A percentile compares a stretch with the other conserved stretches of the same genome.
These are phyloP conservation scores for Trichoderma sp. DNA, from an alignment of 2,329 filamentous ascomycete genomes.

Conservation along the genomic window DNA sequence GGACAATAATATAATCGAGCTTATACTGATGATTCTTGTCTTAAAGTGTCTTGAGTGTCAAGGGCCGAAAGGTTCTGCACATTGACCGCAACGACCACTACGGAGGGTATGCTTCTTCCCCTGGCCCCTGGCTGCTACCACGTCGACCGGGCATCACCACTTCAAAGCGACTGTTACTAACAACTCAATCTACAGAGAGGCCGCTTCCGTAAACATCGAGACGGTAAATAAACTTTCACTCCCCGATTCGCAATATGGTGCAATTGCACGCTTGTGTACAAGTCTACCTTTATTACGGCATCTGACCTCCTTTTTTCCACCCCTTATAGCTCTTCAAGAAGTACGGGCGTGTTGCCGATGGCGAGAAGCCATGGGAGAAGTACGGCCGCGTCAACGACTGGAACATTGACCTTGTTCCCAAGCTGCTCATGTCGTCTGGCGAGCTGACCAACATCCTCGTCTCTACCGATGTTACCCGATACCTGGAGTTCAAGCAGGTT, in stretches of 20 bases:
- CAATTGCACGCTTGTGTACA: background rate
- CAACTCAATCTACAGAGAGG: slow-evolving; percentile 62
- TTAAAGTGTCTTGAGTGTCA: slow-evolving; percentile 83
- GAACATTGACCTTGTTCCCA: slow-evolving; percentile 98
- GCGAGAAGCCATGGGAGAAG: slow-evolving; percentile 95
- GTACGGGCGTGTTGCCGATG: slow-evolving; percentile 78
- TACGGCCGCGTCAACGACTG: slow-evolving; percentile 97
- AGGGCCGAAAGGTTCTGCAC: slow-evolving; percentile 98
- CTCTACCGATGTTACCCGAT: slow-evolving; percentile 87
- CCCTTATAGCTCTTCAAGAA: slow-evolving; percentile 86
- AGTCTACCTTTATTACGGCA: slow-evolving; percentile 17
- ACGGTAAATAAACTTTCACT: slow-evolving; percentile 66
- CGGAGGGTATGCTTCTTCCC: slow-evolving; percentile 73
- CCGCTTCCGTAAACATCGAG: slow-evolving; percentile 95
- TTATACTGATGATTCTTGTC: slow-evolving; percentile 20
- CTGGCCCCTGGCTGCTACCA: background rate
- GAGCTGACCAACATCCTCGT: slow-evolving; percentile 98
- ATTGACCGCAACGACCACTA: slow-evolving; percentile 99
- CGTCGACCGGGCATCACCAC: slow-evolving; percentile 14
- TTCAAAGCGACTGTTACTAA: slow-evolving; percentile 32
- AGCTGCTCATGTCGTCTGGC: slow-evolving; percentile 97
- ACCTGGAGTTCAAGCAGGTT: slow-evolving; percentile 92
- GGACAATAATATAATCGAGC: slow-evolving; percentile 39
- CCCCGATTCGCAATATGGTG: slow-evolving; percentile 7
- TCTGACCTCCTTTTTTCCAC: slow-evolving; percentile 31